Conservation (phyloP, 345 rosid species). For the Salix caprea region DNA sequence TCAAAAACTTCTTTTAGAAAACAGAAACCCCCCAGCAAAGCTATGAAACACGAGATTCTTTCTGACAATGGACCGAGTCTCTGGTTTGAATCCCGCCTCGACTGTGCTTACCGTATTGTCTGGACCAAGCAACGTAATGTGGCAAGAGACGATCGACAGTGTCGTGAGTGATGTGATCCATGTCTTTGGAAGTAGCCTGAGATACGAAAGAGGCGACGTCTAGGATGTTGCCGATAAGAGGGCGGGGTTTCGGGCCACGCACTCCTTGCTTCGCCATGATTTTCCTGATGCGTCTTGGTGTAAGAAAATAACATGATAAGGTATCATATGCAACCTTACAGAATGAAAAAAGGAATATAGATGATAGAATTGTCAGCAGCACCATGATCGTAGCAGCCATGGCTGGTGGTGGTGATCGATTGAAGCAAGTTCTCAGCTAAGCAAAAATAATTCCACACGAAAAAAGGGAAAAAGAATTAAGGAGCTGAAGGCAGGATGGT, state of each 20-base stretch:
- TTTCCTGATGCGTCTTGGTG: conserved; percentile 70
- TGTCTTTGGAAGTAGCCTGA: conserved; percentile 53
- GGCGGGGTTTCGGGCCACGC: conserved; percentile 74
- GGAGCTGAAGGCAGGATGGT: background rate
- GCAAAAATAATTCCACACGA: background rate
- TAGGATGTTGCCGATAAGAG: conserved; percentile 70
- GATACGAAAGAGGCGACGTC: conserved; percentile 62
- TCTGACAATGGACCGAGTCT: background rate
- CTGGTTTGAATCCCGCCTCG: background rate
- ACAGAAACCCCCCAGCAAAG: background rate
- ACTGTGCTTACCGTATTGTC: conserved; percentile 53
- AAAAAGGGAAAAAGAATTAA: background rate
- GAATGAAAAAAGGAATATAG: conserved; percentile 27
- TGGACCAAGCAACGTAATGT: conserved; percentile 76
- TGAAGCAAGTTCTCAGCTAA: background rate
- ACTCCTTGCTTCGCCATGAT: conserved; percentile 83
- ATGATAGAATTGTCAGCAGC: conserved; percentile 18
- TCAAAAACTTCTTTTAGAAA: too few relatives aligned
- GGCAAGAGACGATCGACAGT: conserved; percentile 78
- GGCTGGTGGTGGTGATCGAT: background rate
- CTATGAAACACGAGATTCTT: background rate
- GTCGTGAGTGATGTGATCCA: conserved; percentile 59
- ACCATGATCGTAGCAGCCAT: conserved; percentile 22
- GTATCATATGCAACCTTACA: conserved; percentile 46
- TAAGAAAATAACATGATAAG: conserved; percentile 57